phyloP scores from a whole-genome alignment of 108 stramenopile species.

The Pseudonitzschia pungens region DNA sequence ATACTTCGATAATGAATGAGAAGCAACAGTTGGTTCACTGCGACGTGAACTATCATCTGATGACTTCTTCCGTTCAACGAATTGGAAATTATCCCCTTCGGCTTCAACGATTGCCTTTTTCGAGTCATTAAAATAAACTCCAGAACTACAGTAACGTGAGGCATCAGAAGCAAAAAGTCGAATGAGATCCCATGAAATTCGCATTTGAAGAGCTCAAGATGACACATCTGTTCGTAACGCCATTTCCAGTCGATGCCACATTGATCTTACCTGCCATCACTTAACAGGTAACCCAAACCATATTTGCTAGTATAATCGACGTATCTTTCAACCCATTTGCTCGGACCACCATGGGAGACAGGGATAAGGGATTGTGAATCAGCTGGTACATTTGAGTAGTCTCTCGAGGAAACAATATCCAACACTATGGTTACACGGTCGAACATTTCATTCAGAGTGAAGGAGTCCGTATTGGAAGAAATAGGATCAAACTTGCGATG shows the following conservation, averaged over 20 bases:
- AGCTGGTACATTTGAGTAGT: constrained; percentile 33
- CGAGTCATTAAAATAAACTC: constrained; percentile 97
- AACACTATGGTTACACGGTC: constrained; percentile 42
- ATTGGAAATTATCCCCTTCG: constrained; percentile 80
- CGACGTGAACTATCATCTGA: constrained; percentile 26
- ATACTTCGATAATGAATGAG: constrained; percentile 76
- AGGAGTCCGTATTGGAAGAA: constrained; percentile 18
- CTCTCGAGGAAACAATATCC: constrained; percentile 34
- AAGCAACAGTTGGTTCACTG: constrained; percentile 37
- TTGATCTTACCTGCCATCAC: constrained; percentile 77
- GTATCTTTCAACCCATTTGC: constrained; percentile 91
- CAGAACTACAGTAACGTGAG: constrained; percentile 53
- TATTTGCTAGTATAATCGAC: constrained; percentile 99
- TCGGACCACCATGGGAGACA: constrained; percentile 46
- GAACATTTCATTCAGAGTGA: constrained; percentile 39
- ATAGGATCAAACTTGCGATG: not conserved
- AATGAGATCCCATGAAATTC: not conserved
- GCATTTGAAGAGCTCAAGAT: not conserved
- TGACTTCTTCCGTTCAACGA: constrained; percentile 82
- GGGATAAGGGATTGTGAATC: constrained; percentile 40
- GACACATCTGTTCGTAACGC: no score
- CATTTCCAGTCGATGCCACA: not conserved
- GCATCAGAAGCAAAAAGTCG: not conserved
- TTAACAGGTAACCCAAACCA: constrained; percentile 94
- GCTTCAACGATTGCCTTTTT: constrained; percentile 93